phyloP scores from a whole-genome alignment of 2,329 filamentous ascomycete genomes.

The Penicillium glabrum region DNA sequence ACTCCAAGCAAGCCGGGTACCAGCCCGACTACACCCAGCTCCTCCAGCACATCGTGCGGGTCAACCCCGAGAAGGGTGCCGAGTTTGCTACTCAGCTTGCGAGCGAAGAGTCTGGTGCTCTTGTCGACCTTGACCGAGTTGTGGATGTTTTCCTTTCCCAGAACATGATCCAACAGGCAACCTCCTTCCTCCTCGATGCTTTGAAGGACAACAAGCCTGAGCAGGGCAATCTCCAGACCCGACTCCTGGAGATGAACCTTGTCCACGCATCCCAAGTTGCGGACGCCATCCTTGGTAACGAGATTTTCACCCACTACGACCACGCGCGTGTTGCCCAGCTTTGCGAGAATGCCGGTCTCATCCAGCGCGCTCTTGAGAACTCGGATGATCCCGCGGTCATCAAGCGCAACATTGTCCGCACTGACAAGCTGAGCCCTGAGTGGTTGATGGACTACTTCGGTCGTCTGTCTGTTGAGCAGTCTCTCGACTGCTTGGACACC shows the following conservation, averaged over 20 bases:
- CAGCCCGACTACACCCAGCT: slow-evolving; percentile 93
- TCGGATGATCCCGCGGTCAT: slow-evolving; percentile 87
- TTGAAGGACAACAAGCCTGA: slow-evolving; percentile 93
- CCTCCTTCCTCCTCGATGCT: slow-evolving; percentile 94
- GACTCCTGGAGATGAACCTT: slow-evolving; percentile 96
- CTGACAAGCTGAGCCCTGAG: slow-evolving; percentile 83
- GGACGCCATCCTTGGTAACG: slow-evolving; percentile 94
- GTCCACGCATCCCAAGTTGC: slow-evolving; percentile 96
- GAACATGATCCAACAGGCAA: slow-evolving; percentile 95
- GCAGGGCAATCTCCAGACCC: slow-evolving; percentile 89
- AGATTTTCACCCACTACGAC: slow-evolving; percentile 98
- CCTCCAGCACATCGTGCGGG: slow-evolving; percentile 85
- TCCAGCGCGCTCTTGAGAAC: slow-evolving; percentile 85
- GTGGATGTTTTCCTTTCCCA: slow-evolving; percentile 98
- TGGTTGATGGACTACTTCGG: slow-evolving; percentile 94
- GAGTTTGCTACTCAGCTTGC: slow-evolving; percentile 93
- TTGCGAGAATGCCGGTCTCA: slow-evolving; percentile 88
- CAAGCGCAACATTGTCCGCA: slow-evolving; percentile 83
- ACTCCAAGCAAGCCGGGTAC: slow-evolving; percentile 80
- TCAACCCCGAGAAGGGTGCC: slow-evolving; percentile 88
- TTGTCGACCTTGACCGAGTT: slow-evolving; percentile 90
- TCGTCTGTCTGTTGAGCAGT: slow-evolving; percentile 91
- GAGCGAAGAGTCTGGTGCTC: slow-evolving; percentile 80
- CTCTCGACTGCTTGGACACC: slow-evolving; percentile 87
- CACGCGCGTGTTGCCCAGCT: slow-evolving; percentile 83